Base-by-base conservation (phyloP, 495 filamentous ascomycete species). In the Pseudotulostoma volvatum region DNA sequence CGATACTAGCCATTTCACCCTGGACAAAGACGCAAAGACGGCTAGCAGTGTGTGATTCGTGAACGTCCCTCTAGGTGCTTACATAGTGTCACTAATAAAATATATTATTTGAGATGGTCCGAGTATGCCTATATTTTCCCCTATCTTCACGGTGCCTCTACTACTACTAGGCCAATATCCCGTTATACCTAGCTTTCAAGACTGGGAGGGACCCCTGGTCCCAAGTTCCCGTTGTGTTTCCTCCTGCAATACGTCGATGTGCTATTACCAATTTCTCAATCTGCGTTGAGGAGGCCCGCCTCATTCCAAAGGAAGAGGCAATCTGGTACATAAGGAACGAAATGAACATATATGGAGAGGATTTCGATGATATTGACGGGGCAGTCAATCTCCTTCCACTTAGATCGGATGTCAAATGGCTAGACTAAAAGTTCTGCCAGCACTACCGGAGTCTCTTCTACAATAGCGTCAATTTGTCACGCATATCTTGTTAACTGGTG, bases 401-500 rank as follows among this genome's bases (percentile, higher is more conserved):
- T 32, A 21, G 44, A 33, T 25, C 21, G 9, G 44, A 47, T 44
- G 19, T 47, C n/a, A n/a, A n/a, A n/a, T n/a, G n/a, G n/a, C n/a
- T n/a, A n/a, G n/a, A n/a, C n/a, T n/a, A n/a, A n/a, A n/a, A n/a
- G n/a, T n/a, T n/a, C n/a, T n/a, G n/a, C n/a, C n/a, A n/a, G n/a
- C n/a, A n/a, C n/a, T n/a, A n/a, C n/a, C n/a, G n/a, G n/a, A n/a
- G n/a, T n/a, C n/a, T n/a, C n/a, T n/a, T n/a, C n/a, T n/a, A n/a
- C n/a, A n/a, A n/a, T n/a, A n/a, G n/a, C n/a, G n/a, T n/a, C 14
- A 38, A 31, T 38, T 16, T 16, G 21, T 28, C 17, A 39, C 15
- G 28, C 11, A 21, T 16, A 39, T 18, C 15, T 15, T 1, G 17
- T 31, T 11, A 11, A 28, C 5, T 5, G 11, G 23, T 5, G 23